Base-by-base conservation (phyloP, 495 filamentous ascomycete species). In the Amphirosellinia nigrospora region DNA sequence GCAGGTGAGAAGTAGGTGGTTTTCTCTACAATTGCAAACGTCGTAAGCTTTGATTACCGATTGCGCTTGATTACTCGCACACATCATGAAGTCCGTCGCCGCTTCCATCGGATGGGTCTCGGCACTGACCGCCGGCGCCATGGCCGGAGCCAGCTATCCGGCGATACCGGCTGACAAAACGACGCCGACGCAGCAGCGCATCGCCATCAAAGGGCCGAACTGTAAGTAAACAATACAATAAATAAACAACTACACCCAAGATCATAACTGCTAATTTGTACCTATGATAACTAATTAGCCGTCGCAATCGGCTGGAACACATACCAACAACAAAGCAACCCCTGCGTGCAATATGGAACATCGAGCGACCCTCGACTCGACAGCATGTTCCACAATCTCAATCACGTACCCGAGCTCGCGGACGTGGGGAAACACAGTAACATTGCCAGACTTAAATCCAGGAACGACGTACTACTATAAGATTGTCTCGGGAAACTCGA, bases 401-500 rank as follows among this genome's bases (percentile, higher is more conserved):
- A 72, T 79, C 38, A 83, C 81, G 13, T 84, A 83, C 65, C 68
- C 72, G 1, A 77, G 73, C 9, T 82, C 80, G 23, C 80, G 81
- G 30, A 84, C 81, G 0, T 81, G 74, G 46, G 73, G 77, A 32
- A 84, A 84, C 69, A 75, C 73, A 9, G 82, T 84, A 28, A 79
- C 73, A 2, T 69, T 84, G 26, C 72, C 76, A 2, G 70, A 55
- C 26, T 70, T 83, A 0, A 66, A 70, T 32, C 77, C 82, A 15
- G 80, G 79, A 7, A 83, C 82, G 16, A 83, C 78, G 1, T 84
- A 84, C 69, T 84, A 81, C 68, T 84, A 84, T 60, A 83, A 88
- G 77, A 89, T 88, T 48, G 81, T 80, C 4, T 88, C 86, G 6
- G 82, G 77, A 32, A 89, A 89, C 76, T 89, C 86, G 6, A 86